These are phyloP conservation scores for Brassica balearica DNA, from an alignment of 441 rosid species.

Conservation along the genomic window DNA sequence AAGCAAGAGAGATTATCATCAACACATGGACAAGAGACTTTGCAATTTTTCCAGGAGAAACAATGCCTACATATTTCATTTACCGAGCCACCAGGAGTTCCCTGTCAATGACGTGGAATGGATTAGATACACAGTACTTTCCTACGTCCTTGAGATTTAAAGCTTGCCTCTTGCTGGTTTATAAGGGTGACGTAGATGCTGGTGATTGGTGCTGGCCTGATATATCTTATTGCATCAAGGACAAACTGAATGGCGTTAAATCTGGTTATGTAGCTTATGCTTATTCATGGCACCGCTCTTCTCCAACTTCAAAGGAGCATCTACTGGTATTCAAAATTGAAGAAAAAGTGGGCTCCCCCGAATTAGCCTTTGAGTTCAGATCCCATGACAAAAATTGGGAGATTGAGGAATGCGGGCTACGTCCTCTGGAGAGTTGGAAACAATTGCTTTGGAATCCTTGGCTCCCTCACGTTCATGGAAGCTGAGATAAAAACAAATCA, in stretches of 20 bases:
- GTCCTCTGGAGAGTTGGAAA: conserved; percentile 1
- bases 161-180: conserved; percentile 8
- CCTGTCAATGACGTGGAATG: not conserved
- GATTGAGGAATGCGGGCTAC: conserved; percentile 6
- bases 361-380: not conserved
- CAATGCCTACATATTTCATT: conserved; percentile 9
- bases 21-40: not conserved
- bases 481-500: not conserved
- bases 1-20: conserved; percentile 13
- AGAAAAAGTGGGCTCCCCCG: not conserved
- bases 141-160: not conserved
- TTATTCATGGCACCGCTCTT: not conserved
- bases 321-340: not conserved
- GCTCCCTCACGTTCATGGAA: not conserved
- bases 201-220: not conserved
- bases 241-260: not conserved
- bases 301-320: conserved; percentile 3
- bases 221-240: not conserved
- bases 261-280: not conserved
- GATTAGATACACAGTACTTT: not conserved
- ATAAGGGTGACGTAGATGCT: conserved; percentile 1
- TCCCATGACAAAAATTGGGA: conserved; percentile 6
- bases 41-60: not conserved
- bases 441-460: not conserved
- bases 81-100: conserved; percentile 17